A percentile compares a stretch with the other conserved stretches of the same genome.
Conservation (phyloP, 2,329 filamentous ascomycete species). For the Ophioceras dolichostomum region DNA sequence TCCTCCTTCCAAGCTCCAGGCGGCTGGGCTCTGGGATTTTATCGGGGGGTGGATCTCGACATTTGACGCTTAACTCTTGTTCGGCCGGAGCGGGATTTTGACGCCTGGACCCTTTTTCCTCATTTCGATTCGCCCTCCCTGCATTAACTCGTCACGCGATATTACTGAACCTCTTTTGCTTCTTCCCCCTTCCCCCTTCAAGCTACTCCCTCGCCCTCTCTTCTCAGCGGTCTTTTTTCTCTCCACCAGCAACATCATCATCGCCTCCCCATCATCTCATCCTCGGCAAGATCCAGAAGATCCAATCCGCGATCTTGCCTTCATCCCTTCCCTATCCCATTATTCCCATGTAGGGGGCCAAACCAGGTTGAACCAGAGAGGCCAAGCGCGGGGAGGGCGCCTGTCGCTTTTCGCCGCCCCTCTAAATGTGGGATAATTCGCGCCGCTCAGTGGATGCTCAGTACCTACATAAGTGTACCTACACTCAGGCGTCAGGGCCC, state of each 20-base stretch:
- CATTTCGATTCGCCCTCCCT: constrained; percentile 5
- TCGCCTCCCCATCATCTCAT: no score
- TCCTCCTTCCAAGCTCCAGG: no score
- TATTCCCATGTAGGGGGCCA: no score
- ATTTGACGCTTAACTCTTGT: not conserved
- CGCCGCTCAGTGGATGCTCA: not conserved
- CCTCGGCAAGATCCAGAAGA: no score
- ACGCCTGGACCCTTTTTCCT: constrained; percentile 1
- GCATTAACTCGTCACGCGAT: constrained; percentile 5
- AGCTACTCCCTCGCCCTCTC: not conserved
- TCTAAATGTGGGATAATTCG: no score
- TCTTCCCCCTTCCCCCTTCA: not conserved
- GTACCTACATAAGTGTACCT: not conserved
- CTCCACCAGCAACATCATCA: not conserved
- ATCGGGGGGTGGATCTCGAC: no score
- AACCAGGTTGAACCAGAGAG: no score
- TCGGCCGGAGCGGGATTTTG: no score
- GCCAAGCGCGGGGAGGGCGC: no score
- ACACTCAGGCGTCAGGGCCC: not conserved
- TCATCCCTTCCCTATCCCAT: not conserved
- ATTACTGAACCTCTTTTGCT: not conserved
- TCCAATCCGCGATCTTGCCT: not conserved
- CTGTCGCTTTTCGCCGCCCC: no score
- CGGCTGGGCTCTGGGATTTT: no score
- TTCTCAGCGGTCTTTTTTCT: not conserved